Percentiles rank a stretch among this genome's conserved stretches.
phyloP scores from a whole-genome alignment of 2,329 filamentous ascomycete species.

The Byssothecium circinans region DNA sequence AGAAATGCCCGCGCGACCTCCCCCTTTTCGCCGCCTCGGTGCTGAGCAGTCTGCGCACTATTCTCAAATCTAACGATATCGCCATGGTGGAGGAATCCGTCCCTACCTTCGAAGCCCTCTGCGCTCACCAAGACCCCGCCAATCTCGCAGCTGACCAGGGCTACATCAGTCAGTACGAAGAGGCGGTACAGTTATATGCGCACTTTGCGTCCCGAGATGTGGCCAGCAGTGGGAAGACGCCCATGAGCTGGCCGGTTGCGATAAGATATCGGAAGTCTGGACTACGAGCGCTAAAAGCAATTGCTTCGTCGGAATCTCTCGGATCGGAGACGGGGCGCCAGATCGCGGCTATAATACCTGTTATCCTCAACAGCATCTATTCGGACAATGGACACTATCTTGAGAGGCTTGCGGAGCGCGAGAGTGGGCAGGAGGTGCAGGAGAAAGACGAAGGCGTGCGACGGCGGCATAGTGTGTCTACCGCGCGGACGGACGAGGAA shows the following conservation, averaged over 20 bases:
- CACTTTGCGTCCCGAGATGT: constrained; percentile 70
- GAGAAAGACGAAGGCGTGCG: constrained; percentile 65
- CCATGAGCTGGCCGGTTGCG: constrained; percentile 69
- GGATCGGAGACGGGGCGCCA: constrained; percentile 75
- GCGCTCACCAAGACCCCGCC: constrained; percentile 82
- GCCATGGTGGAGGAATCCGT: constrained; percentile 91
- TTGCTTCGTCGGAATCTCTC: constrained; percentile 78
- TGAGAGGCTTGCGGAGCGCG: constrained; percentile 66
- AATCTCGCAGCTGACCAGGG: constrained; percentile 82
- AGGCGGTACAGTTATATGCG: constrained; percentile 78
- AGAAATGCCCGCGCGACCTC: constrained; percentile 88
- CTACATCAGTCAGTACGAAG: constrained; percentile 80
- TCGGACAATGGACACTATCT: constrained; percentile 72
- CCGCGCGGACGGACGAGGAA: constrained; percentile 71
- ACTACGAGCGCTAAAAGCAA: constrained; percentile 72
- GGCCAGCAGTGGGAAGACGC: constrained; percentile 42
- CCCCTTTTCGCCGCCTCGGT: constrained; percentile 85
- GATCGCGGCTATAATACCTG: constrained; percentile 76
- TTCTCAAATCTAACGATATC: constrained; percentile 84
- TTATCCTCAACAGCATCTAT: constrained; percentile 85
- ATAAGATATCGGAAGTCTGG: constrained; percentile 62
- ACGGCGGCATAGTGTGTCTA: constrained; percentile 77
- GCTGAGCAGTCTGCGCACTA: constrained; percentile 78
- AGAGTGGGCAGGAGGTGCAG: constrained; percentile 67
- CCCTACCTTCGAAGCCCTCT: constrained; percentile 84